Base-by-base conservation (phyloP, 495 filamentous ascomycete species). In the Parathielavia hyrcaniae region DNA sequence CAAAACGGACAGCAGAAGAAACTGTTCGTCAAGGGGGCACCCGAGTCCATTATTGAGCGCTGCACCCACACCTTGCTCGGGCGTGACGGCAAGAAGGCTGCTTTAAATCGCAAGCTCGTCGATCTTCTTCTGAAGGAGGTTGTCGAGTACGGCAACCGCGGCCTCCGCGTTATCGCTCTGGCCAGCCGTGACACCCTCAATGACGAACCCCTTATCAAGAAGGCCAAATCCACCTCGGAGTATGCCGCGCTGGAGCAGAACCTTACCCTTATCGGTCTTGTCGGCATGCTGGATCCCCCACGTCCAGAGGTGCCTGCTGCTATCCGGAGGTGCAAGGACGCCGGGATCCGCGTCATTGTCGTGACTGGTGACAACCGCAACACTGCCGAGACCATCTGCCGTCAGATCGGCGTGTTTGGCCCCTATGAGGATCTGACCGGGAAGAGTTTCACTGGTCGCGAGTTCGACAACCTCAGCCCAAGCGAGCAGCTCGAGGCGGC, bases 361-460 rank as follows among this genome's bases (percentile, higher is more conserved):
- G 96, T 99, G 68, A 99, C 95, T 34, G 95, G 95, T 63, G 95
- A 99, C 73, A 97, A 96, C 71, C 90, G 86, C 64, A 93, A 92
- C 75, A 99, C 95, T 0, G 95, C 95, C 8, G 95, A 99, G 73
- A 91, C 89, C 41, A 96, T 99, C 67, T 97, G 95, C 74, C 88
- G 92, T 53, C 88, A 93, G 67, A 97, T 99, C 64, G 95, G 95
- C 57, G 84, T 99, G 35, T 99, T 99, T 70, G 86, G 85, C 23
- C 71, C 81, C 60, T 69, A 86, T 54, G 95, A 97, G 67, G 83
- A 96, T 67, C 79, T 97, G 17, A 83, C 75, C 22, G 91, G 91
- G 61, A 96, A 96, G 80, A 96, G 91, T 74, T 97, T 83, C 64
- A 97, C 91, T 56, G 95, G 95, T 35, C 84, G 91, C 61, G 87